Conservation (phyloP, 495 filamentous ascomycete genomes). For the Penicillium coprophilum region DNA sequence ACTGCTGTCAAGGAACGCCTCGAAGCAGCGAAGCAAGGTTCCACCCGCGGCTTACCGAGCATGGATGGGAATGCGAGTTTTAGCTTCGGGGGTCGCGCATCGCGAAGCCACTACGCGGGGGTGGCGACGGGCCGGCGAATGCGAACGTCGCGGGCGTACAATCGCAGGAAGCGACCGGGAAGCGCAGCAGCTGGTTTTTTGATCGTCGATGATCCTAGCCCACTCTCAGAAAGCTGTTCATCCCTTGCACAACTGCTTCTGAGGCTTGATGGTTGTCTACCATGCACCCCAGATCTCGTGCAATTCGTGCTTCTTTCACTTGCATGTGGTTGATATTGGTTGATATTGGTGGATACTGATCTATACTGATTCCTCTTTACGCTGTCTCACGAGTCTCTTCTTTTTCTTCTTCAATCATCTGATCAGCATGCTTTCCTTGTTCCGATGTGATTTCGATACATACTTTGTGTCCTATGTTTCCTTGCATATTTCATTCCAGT, state of each 20-base stretch:
- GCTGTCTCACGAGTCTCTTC: slow-evolving; percentile 30
- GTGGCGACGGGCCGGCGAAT: slow-evolving; percentile 54
- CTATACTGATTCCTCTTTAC: slow-evolving; percentile 17
- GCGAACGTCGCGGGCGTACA: slow-evolving; percentile 40
- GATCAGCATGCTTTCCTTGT: slow-evolving; percentile 4
- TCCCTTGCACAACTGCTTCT: slow-evolving; percentile 22
- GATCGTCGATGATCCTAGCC: slow-evolving; percentile 45
- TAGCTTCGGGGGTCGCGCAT: slow-evolving; percentile 80
- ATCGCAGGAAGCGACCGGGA: slow-evolving; percentile 46
- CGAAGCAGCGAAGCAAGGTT: slow-evolving; percentile 89
- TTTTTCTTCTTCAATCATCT: slow-evolving; percentile 11
- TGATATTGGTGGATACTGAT: slow-evolving; percentile 9
- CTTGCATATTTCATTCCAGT: slow-evolving; percentile 19
- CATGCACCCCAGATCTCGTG: slow-evolving; percentile 22
- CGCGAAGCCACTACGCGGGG: slow-evolving; percentile 93
- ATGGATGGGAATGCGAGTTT: slow-evolving; percentile 63
- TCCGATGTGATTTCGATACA: slow-evolving; percentile 14
- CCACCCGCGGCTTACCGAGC: slow-evolving; percentile 73
- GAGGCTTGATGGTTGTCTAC: slow-evolving; percentile 21
- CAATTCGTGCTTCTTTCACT: slow-evolving; percentile 28
- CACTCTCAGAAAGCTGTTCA: slow-evolving; percentile 17
- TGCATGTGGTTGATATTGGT: slow-evolving; percentile 22
- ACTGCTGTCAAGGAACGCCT: slow-evolving; percentile 96
- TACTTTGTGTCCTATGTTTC: slow-evolving; percentile 5
- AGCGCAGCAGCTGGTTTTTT: slow-evolving; percentile 53